A percentile compares a stretch with the other conserved stretches of the same genome.
Evolutionary conservation across 148 eudicot genomes (phyloP).

Genomic region (Bassia scoparia): DNA sequence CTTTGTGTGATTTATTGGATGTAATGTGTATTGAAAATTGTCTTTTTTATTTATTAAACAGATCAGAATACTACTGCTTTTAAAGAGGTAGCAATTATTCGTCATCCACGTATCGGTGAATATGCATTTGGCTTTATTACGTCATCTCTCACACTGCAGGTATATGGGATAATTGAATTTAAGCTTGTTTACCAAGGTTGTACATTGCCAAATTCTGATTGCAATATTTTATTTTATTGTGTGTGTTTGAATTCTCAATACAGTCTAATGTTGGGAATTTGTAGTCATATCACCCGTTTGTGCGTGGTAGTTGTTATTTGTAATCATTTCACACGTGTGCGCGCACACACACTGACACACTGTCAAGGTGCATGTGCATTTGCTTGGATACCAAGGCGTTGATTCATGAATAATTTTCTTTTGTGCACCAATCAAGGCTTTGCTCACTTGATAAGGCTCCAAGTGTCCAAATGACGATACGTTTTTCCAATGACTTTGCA

Average conservation of each 20-base stretch:
- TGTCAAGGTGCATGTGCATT: not conserved
- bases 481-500: no score
- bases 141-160: slow-evolving; percentile 71
- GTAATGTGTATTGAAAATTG: not conserved
- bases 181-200: no score
- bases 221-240: no score
- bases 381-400: not conserved
- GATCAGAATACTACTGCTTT: slow-evolving; percentile 92
- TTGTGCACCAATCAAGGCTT: no score
- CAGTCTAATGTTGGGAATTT: not conserved
- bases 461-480: no score
- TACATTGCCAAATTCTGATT: no score
- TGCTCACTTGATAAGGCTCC: no score
- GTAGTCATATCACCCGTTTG: not conserved
- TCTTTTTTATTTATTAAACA: slow-evolving; percentile 25
- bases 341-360: no score
- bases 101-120: slow-evolving; percentile 94
- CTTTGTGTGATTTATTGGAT: not conserved
- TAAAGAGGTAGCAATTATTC: slow-evolving; percentile 88
- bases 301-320: no score
- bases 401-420: not conserved
- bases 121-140: slow-evolving; percentile 90
- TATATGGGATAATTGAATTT: slow-evolving; percentile 20
- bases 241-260: not conserved
- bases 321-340: no score